phyloP scores from a whole-genome alignment of 345 rosid species.

The Salix koriyanagi region DNA sequence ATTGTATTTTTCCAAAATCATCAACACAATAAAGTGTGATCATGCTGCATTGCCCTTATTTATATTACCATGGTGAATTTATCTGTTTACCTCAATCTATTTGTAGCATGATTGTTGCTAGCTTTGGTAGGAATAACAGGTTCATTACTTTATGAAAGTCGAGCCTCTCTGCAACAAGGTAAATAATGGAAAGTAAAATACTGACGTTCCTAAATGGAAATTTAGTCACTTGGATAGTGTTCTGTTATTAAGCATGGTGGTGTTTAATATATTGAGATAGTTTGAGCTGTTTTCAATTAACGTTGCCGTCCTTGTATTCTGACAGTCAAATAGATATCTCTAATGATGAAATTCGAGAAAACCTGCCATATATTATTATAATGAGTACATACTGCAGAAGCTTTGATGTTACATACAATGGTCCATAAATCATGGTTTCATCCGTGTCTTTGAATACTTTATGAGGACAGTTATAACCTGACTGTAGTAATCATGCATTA shows the following conservation, averaged over 20 bases:
- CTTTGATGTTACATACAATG: background rate
- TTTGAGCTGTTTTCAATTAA: background rate
- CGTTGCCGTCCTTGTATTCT: background rate
- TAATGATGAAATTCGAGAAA: background rate
- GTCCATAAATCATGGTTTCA: background rate
- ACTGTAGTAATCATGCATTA: background rate
- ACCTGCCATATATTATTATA: background rate
- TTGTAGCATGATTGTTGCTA: background rate
- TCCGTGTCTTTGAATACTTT: background rate
- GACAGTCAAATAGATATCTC: background rate
- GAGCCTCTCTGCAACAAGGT: background rate
- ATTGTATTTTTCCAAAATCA: background rate
- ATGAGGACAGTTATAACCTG: background rate
- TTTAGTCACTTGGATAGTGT: background rate
- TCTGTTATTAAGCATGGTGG: background rate
- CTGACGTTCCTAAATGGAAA: background rate
- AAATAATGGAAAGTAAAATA: background rate
- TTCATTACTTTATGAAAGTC: background rate
- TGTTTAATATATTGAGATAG: background rate
- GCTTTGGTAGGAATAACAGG: background rate
- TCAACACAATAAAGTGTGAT: background rate
- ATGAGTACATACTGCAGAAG: background rate
- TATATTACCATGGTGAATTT: background rate
- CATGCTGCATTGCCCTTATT: background rate
- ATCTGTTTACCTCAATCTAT: background rate